Conservation (phyloP, 768 basidiomycete genomes). For the Polyporus arcularius region DNA sequence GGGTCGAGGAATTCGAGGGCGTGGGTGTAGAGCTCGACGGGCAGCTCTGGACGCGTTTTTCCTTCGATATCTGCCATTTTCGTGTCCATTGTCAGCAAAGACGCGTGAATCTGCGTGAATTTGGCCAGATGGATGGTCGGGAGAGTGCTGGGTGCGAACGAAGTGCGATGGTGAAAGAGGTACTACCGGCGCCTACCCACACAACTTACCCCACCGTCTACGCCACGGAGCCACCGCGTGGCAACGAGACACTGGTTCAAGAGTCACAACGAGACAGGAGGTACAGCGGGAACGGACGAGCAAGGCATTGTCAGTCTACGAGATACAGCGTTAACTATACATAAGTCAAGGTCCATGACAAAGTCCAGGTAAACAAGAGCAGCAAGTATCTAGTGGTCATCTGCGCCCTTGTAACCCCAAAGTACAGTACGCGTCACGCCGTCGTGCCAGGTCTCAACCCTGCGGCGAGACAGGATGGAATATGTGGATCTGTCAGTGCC, state of each 20-base stretch:
- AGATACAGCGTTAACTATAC: not conserved
- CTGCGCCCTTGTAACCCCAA: constrained; percentile 60
- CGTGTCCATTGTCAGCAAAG: not conserved
- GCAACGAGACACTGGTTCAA: too few relatives aligned
- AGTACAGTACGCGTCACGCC: constrained; percentile 53
- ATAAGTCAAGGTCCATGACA: constrained; percentile 2
- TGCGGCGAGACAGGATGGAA: constrained; percentile 63
- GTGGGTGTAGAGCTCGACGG: constrained; percentile 38
- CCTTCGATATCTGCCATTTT: not conserved
- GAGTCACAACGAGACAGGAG: too few relatives aligned
- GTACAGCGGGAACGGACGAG: too few relatives aligned
- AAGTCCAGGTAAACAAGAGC: not conserved
- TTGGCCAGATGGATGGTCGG: not conserved
- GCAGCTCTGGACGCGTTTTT: constrained; percentile 21
- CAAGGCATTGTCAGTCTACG: not conserved
- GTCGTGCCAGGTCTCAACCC: constrained; percentile 67
- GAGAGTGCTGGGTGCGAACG: not conserved
- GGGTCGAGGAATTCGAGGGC: constrained; percentile 35
- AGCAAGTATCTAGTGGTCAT: constrained; percentile 46
- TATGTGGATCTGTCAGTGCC: constrained; percentile 75
- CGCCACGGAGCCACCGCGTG: too few relatives aligned
- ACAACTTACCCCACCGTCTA: too few relatives aligned
- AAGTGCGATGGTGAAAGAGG: not conserved
- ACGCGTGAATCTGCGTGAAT: not conserved
- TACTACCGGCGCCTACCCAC: too few relatives aligned